Evolutionary conservation across 139 green algal genomes (phyloP).

Genomic region (Zygnema circumcarinatum): DNA sequence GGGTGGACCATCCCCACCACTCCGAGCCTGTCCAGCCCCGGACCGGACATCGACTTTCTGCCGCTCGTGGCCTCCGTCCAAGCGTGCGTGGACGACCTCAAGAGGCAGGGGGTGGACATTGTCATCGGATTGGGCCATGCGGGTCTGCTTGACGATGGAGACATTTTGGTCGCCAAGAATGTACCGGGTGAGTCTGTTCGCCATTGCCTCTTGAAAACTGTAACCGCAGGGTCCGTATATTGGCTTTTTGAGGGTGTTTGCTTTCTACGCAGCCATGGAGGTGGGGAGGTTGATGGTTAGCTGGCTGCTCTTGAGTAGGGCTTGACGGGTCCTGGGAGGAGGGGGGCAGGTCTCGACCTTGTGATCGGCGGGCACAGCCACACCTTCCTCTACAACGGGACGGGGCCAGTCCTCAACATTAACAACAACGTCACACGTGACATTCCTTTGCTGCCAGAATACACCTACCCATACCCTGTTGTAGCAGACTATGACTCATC

Average conservation of each 20-base stretch:
- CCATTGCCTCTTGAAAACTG: not conserved
- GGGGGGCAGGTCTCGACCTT: conserved; percentile 52
- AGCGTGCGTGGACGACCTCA: conserved; percentile 25
- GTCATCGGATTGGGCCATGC: conserved; percentile 57
- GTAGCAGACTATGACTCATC: not conserved
- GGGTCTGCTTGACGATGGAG: conserved; percentile 30
- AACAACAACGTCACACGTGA: not conserved
- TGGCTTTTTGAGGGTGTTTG: not conserved
- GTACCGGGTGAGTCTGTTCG: conserved; percentile 10
- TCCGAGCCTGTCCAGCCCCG: not conserved
- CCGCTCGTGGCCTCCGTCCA: not conserved
- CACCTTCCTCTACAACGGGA: conserved; percentile 55
- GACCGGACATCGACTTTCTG: conserved; percentile 44
- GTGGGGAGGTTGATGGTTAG: not conserved
- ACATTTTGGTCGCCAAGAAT: not conserved
- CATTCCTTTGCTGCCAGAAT: not conserved
- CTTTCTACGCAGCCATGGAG: not conserved
- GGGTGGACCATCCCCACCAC: conserved; percentile 49
- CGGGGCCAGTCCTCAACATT: conserved; percentile 19
- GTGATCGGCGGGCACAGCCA: conserved; percentile 64
- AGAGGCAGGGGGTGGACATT: conserved; percentile 44
- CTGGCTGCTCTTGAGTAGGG: not conserved
- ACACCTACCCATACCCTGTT: conserved; percentile 49
- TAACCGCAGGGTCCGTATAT: not conserved
- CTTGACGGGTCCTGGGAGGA: not conserved